Conservation (phyloP, 495 filamentous ascomycete genomes). For the Aspergillus olivimuriae region DNA sequence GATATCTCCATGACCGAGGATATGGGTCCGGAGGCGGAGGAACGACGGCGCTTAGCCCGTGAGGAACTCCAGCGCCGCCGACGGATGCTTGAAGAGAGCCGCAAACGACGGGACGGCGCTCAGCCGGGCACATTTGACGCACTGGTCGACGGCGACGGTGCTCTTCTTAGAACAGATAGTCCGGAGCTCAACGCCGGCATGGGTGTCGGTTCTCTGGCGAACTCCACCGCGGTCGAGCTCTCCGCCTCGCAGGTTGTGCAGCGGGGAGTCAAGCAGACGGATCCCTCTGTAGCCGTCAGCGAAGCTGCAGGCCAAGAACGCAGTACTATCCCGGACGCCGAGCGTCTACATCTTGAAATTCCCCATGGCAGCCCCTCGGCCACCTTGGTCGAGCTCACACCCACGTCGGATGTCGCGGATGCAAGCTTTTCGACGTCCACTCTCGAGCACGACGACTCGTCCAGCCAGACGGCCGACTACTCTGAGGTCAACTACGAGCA, state of each 20-base stretch:
- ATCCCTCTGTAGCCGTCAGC: conserved; percentile 7
- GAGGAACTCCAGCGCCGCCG: conserved; percentile 68
- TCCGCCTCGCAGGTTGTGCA: conserved; percentile 49
- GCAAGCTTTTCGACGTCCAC: conserved; percentile 8
- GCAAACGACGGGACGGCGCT: conserved; percentile 16
- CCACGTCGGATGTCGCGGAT: conserved; percentile 37
- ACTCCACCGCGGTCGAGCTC: conserved; percentile 41
- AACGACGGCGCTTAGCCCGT: conserved; percentile 59
- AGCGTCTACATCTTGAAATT: conserved; percentile 24
- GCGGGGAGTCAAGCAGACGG: conserved; percentile 29
- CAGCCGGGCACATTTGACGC: conserved; percentile 44
- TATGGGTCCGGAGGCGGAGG: conserved; percentile 57
- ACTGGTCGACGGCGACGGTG: conserved; percentile 49
- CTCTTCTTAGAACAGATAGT: conserved; percentile 23
- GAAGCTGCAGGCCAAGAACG: conserved; percentile 9
- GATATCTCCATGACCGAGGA: conserved; percentile 53
- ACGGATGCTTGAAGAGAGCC: conserved; percentile 33
- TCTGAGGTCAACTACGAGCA: conserved; percentile 30
- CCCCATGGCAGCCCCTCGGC: conserved; percentile 34
- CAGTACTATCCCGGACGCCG: conserved; percentile 4
- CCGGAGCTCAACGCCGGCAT: too few relatives aligned
- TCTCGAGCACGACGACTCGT: conserved; percentile 5
- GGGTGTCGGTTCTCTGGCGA: conserved; percentile 15
- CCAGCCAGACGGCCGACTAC: conserved; percentile 28
- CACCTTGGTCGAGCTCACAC: conserved; percentile 39